phyloP scores from a whole-genome alignment of 2,329 filamentous ascomycete species.

The Phaeosphaeria sp. region DNA sequence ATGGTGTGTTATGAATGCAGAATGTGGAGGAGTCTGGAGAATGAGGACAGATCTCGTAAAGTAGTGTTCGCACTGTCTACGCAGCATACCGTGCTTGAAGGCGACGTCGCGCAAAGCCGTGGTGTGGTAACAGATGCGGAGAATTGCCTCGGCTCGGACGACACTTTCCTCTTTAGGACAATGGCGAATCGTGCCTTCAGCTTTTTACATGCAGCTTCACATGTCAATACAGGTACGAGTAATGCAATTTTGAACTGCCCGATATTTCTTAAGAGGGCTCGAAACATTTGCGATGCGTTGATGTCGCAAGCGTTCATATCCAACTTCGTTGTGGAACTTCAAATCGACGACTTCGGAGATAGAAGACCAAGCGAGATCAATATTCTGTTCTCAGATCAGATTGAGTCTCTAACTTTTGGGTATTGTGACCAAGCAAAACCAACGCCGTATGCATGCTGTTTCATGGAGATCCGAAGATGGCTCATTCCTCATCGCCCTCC shows the following conservation, averaged over 20 bases:
- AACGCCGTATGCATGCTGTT: neutral
- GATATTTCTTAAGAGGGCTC: no score
- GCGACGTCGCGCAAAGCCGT: slow-evolving; percentile 10
- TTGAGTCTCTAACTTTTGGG: neutral
- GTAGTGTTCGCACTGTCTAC: slow-evolving; percentile 22
- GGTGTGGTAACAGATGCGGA: slow-evolving; percentile 26
- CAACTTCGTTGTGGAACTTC: no score
- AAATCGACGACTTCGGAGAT: neutral
- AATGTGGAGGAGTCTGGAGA: neutral
- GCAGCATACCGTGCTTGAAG: slow-evolving; percentile 12
- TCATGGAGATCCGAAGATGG: neutral
- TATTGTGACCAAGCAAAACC: neutral
- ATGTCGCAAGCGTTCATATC: no score
- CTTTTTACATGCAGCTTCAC: neutral
- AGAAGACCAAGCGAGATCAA: neutral
- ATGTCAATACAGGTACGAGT: neutral
- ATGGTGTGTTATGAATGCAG: neutral
- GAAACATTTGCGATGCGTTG: no score
- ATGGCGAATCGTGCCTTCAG: neutral
- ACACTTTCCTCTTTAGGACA: slow-evolving; percentile 16
- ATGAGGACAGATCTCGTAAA: neutral
- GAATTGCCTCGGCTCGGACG: slow-evolving; percentile 30
- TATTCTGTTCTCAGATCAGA: neutral
- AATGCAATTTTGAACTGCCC: no score
- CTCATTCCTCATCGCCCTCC: slow-evolving; percentile 30